Evolutionary conservation across 2,329 filamentous ascomycete genomes (phyloP).

Genomic region (Colletotrichum godetiae): DNA sequence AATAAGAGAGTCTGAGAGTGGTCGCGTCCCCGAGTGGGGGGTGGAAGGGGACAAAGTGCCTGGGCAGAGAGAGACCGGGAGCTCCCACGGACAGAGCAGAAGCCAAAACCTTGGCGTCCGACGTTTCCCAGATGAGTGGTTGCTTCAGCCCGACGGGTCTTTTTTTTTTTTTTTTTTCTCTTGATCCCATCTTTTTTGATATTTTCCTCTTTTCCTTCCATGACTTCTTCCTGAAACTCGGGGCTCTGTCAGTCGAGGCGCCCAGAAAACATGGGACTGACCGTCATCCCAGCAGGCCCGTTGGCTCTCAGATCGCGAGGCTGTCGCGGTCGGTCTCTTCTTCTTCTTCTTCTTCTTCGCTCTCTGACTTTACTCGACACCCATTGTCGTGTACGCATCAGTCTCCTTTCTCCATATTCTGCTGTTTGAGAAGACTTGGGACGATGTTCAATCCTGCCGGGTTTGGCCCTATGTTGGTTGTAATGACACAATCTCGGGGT

Average conservation of each 20-base stretch:
- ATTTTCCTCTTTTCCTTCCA: neutral
- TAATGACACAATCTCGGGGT: neutral
- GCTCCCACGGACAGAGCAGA: conserved; percentile 15
- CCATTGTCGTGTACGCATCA: neutral
- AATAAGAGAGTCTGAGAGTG: neutral
- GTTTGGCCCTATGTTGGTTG: neutral
- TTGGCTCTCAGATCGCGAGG: neutral
- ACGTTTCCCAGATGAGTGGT: conserved; percentile 3
- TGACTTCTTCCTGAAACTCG: conserved; percentile 27
- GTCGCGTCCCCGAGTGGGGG: conserved; percentile 7
- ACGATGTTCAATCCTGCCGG: neutral
- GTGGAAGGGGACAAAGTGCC: neutral
- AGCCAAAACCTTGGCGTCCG: conserved; percentile 32
- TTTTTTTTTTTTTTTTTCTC: conserved; percentile 14
- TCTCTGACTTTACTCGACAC: neutral
- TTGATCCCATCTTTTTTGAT: neutral
- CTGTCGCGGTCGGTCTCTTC: neutral
- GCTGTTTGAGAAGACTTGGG: neutral
- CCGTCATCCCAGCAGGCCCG: neutral
- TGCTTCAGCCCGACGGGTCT: conserved; percentile 3
- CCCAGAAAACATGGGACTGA: neutral
- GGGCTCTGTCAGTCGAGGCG: conserved; percentile 19
- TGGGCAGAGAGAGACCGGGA: neutral
- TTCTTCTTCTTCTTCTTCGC: neutral
- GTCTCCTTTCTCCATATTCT: neutral